Evolutionary conservation across 2,329 filamentous ascomycete genomes (phyloP).

Genomic region (Myriosclerotinia duriaeana): DNA sequence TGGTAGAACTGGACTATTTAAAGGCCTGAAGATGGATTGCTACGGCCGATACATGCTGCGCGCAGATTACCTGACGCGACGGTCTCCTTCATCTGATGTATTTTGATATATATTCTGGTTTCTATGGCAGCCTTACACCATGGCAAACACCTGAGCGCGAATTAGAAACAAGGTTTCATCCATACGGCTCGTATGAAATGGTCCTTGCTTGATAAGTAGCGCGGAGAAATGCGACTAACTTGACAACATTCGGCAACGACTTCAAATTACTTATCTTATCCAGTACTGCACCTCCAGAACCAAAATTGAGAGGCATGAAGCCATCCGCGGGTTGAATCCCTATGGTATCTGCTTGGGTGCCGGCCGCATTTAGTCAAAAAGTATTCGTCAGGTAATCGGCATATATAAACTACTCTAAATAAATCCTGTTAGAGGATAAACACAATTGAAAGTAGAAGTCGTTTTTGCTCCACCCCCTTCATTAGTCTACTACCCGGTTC

Average conservation of each 20-base stretch:
- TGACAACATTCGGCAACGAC: no score
- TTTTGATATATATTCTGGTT: no score
- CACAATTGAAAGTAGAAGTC: not conserved
- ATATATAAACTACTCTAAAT: not conserved
- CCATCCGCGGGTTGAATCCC: fast-evolving
- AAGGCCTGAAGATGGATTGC: fast-evolving
- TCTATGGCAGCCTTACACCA: not conserved
- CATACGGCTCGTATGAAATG: not conserved
- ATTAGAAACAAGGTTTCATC: not conserved
- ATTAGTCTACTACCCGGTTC: not conserved
- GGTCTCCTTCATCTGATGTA: not conserved
- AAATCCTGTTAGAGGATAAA: not conserved
- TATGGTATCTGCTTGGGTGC: not conserved
- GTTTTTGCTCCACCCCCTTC: not conserved
- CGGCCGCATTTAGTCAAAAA: no score
- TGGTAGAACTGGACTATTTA: not conserved
- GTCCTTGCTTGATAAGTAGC: no score
- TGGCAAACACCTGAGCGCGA: not conserved
- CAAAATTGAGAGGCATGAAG: fast-evolving
- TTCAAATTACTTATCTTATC: not conserved
- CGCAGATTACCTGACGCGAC: not conserved
- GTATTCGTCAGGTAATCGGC: fast-evolving
- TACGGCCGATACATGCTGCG: fast-evolving
- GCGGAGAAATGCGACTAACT: no score
- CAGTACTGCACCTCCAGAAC: no score